Evolutionary conservation across 176 grass and related monocot genomes (phyloP).

Genomic region (Triticum timopheevii): DNA sequence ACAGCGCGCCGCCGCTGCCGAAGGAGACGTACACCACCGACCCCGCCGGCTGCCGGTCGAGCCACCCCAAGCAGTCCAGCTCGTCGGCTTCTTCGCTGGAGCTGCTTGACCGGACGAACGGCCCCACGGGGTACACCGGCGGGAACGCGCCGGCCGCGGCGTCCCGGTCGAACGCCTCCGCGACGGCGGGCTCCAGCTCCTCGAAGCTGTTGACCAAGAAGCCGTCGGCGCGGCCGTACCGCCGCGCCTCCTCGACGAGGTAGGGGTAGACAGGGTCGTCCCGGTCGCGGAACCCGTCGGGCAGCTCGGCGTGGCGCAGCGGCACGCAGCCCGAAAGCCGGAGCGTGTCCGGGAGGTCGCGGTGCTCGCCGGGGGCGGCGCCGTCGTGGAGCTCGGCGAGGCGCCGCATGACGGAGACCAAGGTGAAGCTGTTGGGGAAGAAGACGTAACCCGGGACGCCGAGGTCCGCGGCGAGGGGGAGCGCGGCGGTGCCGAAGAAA

Average conservation of each 20-base stretch:
- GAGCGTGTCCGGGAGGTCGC: constrained; percentile 42
- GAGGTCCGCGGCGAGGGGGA: constrained; percentile 45
- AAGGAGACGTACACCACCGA: constrained; percentile 75
- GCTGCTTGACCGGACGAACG: constrained; percentile 23
- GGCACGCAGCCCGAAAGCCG: constrained; percentile 41
- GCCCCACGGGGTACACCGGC: constrained; percentile 45
- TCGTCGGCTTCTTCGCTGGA: background rate
- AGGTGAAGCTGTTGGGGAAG: constrained; percentile 36
- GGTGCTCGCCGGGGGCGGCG: constrained; percentile 27
- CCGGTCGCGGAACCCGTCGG: constrained; percentile 25
- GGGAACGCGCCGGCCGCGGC: background rate
- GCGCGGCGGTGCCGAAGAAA: constrained; percentile 37
- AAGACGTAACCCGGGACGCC: constrained; percentile 48
- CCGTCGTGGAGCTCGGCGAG: constrained; percentile 35
- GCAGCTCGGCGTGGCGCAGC: constrained; percentile 31
- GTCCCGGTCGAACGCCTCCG: constrained; percentile 12
- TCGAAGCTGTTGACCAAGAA: constrained; percentile 52
- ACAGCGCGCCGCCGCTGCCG: constrained; percentile 53
- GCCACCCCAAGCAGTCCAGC: constrained; percentile 50
- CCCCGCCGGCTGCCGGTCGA: constrained; percentile 43
- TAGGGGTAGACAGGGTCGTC: background rate
- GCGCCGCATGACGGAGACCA: constrained; percentile 39
- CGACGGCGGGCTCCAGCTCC: constrained; percentile 30
- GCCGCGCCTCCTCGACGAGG: constrained; percentile 22
- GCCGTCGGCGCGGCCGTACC: constrained; percentile 41